These are phyloP conservation scores for Xylaria curta DNA, from an alignment of 495 filamentous ascomycete species.

Conservation along the genomic window DNA sequence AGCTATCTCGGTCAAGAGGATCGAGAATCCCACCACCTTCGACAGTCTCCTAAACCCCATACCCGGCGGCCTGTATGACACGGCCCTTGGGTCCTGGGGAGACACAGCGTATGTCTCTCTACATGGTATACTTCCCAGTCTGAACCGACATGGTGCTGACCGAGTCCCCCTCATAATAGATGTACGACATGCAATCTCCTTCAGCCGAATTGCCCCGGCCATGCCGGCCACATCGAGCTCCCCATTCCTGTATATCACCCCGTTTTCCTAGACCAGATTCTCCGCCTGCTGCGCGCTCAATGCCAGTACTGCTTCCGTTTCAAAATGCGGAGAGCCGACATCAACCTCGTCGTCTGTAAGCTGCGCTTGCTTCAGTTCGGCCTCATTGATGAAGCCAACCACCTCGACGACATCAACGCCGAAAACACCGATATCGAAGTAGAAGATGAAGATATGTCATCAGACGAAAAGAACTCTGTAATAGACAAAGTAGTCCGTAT, in stretches of 20 bases:
- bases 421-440: conserved; percentile 43
- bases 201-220: conserved; percentile 83
- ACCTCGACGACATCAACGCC: conserved; percentile 60
- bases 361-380: conserved; percentile 86
- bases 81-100: conserved; percentile 88
- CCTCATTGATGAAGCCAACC: conserved; percentile 72
- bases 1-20: conserved; percentile 87
- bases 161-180: conserved; percentile 52
- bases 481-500: conserved; percentile 61
- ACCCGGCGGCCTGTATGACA: conserved; percentile 89
- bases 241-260: conserved; percentile 92
- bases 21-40: conserved; percentile 88
- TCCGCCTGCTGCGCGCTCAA: conserved; percentile 81
- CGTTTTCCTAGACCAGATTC: conserved; percentile 88
- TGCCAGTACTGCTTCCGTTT: conserved; percentile 90
- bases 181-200: conserved; percentile 89
- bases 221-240: conserved; percentile 93
- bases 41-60: conserved; percentile 84
- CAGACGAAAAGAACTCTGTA: conserved; percentile 35
- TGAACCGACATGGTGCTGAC: background rate
- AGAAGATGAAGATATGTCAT: conserved; percentile 37
- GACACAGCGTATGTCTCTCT: conserved; percentile 72
- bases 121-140: background rate
- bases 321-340: conserved; percentile 71
- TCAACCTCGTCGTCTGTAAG: conserved; percentile 83